Evolutionary conservation across 495 filamentous ascomycete genomes (phyloP), one percentile per base, ranked within the genome.

Genomic region (Penicillium subrubescens): DNA sequence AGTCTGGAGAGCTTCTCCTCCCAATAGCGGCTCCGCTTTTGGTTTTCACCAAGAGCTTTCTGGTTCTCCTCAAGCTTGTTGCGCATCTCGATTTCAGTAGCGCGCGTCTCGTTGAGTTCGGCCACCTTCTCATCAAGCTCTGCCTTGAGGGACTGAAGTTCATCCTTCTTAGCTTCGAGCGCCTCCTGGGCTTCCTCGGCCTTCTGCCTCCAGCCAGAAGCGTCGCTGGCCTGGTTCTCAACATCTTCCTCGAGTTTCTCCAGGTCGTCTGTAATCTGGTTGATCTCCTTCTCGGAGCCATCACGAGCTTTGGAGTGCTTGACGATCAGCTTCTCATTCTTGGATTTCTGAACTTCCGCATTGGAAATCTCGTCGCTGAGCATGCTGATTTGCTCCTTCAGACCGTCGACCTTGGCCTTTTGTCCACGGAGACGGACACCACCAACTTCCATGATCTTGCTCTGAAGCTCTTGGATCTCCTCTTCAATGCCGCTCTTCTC

Each of bases 371-470:
- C 87, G 63, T 97, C 93, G 58, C 88, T 87, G 34, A 96, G 81
- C 17, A 89, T 85, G 60, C 89, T 82, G 60, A 97, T 91, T 73
- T 96, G 91, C 72, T 94, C 91, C 73, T 93, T 95, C 56, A 90
- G 77, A 27, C 90, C 87, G 75, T 98, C 95, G n/a, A 99, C 94
- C 78, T 91, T 97, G 34, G 91, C 89, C 69, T 95, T 94, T 72
- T 98, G 94, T 27, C 88, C 86, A 51, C 95, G 88, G 11, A 99
- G 87, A 73, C 91, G 90, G 50, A 97, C 93, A 78, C 95, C 95
- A 63, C 95, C 95, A 59, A 96, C 88, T 77, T 97, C 90, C 94
- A 98, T 97, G 69, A 99, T 98, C 81, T 95, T 96, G 81, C 92
- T 89, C 74, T 98, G 94, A 21, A 99, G 83, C 2, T 79, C 81